Evolutionary conservation across 495 filamentous ascomycete genomes (phyloP).

Genomic region (Talaromyces wortmannii): DNA sequence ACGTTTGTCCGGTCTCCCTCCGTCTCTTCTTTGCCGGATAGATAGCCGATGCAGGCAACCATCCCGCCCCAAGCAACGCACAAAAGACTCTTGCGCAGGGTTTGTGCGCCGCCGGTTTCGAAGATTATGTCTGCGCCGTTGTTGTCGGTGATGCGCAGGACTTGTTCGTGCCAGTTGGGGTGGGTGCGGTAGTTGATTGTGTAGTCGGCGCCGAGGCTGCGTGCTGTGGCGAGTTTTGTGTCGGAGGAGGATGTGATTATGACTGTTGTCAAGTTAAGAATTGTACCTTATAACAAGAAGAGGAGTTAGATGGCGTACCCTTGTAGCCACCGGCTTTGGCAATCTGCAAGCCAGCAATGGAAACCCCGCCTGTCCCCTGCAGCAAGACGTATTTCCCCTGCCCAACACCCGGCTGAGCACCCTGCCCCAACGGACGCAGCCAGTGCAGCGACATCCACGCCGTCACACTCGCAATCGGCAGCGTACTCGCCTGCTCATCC

Average conservation of each 20-base stretch:
- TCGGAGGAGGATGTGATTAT: slow-evolving; percentile 74
- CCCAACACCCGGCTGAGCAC: slow-evolving; percentile 10
- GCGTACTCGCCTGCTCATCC: slow-evolving; percentile 55
- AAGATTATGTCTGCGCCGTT: slow-evolving; percentile 64
- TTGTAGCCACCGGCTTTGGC: slow-evolving; percentile 72
- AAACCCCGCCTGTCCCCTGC: slow-evolving; percentile 77
- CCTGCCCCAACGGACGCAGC: slow-evolving; percentile 24
- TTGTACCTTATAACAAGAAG: no score
- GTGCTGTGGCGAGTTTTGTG: slow-evolving; percentile 56
- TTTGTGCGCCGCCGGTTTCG: slow-evolving; percentile 58
- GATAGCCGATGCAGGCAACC: slow-evolving; percentile 61
- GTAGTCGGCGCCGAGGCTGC: slow-evolving; percentile 47
- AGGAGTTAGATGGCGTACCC: slow-evolving; percentile 27
- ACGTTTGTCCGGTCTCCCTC: slow-evolving; percentile 38
- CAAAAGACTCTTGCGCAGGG: slow-evolving; percentile 53
- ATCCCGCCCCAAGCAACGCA: slow-evolving; percentile 61
- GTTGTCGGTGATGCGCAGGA: slow-evolving; percentile 50
- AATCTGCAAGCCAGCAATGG: slow-evolving; percentile 70
- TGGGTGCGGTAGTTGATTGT: slow-evolving; percentile 65
- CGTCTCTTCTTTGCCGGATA: slow-evolving; percentile 48
- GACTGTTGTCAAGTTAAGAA: no score
- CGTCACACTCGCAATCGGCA: slow-evolving; percentile 67
- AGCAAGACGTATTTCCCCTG: slow-evolving; percentile 63
- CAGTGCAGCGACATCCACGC: slow-evolving; percentile 81
- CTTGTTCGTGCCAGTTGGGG: slow-evolving; percentile 61